Percentiles rank a stretch among this genome's conserved stretches.
These are phyloP conservation scores for Brassica napus DNA, from an alignment of 345 rosid species.

Conservation along the genomic window DNA sequence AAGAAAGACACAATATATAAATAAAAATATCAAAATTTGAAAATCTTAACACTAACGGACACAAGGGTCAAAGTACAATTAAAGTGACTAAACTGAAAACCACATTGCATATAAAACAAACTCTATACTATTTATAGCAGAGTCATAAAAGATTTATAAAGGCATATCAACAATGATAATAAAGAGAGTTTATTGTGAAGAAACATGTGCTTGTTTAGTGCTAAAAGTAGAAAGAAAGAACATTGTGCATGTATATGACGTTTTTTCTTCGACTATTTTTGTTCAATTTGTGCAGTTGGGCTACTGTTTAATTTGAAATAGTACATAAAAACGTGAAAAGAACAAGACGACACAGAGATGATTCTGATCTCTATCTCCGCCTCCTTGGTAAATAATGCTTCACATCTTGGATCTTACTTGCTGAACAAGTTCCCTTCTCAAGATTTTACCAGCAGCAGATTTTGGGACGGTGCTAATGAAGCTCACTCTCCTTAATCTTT, in stretches of 20 bases:
- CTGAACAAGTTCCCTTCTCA: constrained; percentile 73
- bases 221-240: neutral
- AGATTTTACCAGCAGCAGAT: constrained; percentile 82
- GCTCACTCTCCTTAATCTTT: constrained; percentile 65
- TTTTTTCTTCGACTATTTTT: neutral
- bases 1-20: too few species aligned
- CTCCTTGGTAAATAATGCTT: constrained; percentile 4
- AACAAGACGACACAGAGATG: neutral
- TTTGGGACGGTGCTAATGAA: constrained; percentile 69
- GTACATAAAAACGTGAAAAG: neutral
- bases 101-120: neutral
- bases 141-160: too few species aligned
- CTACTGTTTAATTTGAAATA: neutral
- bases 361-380: neutral
- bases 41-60: too few species aligned
- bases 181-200: neutral
- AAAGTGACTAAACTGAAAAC: neutral
- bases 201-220: neutral
- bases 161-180: too few species aligned
- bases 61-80: neutral
- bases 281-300: neutral
- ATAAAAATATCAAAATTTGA: too few species aligned
- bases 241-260: neutral
- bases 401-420: constrained; percentile 69
- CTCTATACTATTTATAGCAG: neutral